Base-by-base conservation (phyloP, 2,329 filamentous ascomycete species). In the Hypoxylon sp. region DNA sequence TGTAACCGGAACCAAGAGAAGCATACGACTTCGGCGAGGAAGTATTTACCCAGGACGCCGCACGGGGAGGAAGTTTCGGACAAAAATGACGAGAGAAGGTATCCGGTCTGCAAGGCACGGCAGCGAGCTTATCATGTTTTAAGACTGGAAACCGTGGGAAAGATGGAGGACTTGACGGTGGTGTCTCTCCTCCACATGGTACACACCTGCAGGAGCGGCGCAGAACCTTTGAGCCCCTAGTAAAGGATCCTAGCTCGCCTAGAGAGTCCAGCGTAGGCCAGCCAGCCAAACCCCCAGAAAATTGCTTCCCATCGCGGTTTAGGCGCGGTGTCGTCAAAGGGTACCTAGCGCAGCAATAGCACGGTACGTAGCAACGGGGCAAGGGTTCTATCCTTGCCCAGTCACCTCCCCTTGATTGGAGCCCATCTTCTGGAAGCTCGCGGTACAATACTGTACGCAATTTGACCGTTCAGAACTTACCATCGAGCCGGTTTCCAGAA, bases 101-200 rank as follows among this genome's bases (percentile, higher is more conserved):
- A 68, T 71, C 66, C 68, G 68, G 68, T 64, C 73, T 76, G 74
- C 73, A 76, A 77, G 73, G 73, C 75, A 76, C 75, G 68, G 70
- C 72, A 71, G 64, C 71, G 71, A 75, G 72, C 71, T 76, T 76
- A 75, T 75, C 75, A 75, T 76, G 64, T 74, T 66, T 74, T 72
- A 71, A 70, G 66, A 70, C 72, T 62, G 68, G 67, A 66, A 71
- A 68, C 53, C 59, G 64, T 64, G 62, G 68, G 69, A 68, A 62
- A 68, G 49, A 62, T 66, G 63, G 72, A 71, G 68, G 67, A 64
- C 65, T 65, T 55, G 61, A 65, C 64, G 55, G 60, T 70, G 62
- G 64, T 70, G 59, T 66, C 65, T 66, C 60, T 62, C 54, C 60
- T 64, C 59, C 65, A 61, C 71, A 72, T 72, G 64, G 69, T 68